Evolutionary conservation across 2,329 filamentous ascomycete species (phyloP), one percentile per base, ranked within the genome.

Genomic region (Calonectria pseudoturangicola): DNA sequence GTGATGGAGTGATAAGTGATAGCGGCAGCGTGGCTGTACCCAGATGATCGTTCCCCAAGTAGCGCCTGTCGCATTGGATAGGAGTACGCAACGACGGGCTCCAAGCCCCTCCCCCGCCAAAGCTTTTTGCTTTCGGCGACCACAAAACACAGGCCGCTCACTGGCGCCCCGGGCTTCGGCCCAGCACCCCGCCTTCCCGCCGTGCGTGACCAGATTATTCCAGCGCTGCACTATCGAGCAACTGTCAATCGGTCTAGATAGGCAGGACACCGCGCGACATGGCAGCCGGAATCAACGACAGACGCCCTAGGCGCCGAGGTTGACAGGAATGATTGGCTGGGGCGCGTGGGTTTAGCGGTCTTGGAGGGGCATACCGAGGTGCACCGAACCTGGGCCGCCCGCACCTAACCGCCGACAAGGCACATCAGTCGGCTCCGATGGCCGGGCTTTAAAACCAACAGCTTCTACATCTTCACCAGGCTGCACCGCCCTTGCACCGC

Each of bases 351-450:
- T 21, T 21, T 45, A 16, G n/a, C 36, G 28, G 51, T 33, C 45
- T 33, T 33, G 56, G 47, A 33, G 56, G 54, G 12, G 18, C 65
- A 68, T 68, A 64, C 70, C 65, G 65, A 72, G 47, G 39, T 43
- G 65, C 70, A 30, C 70, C 70, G 70, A 33, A 60, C 54, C 50
- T 39, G 54, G 54, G 27, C 65, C 65, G 48, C 65, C 70, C 70
- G 70, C 41, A 65, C 70, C 50, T 72, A 72, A 47, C 70, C 70
- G 70, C 70, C 65, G 65, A 66, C 54, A 27, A 45, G 50, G 33
- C 58, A 18, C 67, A 64, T 27, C 65, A 28, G 27, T 41, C 65
- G 41, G 62, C 64, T 64, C 69, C 64, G 64, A 64, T 71, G 36
- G 56, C 70, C 70, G 65, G 65, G 51, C 21, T 54, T 64, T 56